Percentiles rank a stretch among this genome's conserved stretches.
These are phyloP conservation scores for Biscogniauxia mediterranea DNA, from an alignment of 2,329 filamentous ascomycete genomes.

Conservation along the genomic window DNA sequence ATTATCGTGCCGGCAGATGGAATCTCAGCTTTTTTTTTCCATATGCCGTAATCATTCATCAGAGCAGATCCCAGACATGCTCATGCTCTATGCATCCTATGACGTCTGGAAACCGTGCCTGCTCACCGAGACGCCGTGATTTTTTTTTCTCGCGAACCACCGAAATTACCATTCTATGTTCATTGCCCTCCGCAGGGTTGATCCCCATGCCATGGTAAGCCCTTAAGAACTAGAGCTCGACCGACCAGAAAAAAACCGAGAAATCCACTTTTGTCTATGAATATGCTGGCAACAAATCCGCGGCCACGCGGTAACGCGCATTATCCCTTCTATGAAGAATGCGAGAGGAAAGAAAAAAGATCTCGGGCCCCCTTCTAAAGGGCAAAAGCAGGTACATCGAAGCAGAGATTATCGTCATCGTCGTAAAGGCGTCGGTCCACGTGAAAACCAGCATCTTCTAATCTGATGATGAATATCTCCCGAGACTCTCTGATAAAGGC, in stretches of 20 bases:
- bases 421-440: conserved; percentile 30
- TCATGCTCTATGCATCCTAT: conserved; percentile 25
- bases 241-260: conserved; percentile 56
- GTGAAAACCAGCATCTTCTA: conserved; percentile 29
- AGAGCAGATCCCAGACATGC: conserved; percentile 29
- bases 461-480: conserved; percentile 28
- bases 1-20: conserved; percentile 32
- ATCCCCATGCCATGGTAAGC: conserved; percentile 25
- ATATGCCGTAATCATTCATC: conserved; percentile 28
- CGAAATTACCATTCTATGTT: conserved; percentile 37
- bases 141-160: conserved; percentile 29
- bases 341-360: conserved; percentile 26
- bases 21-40: conserved; percentile 30
- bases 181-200: conserved; percentile 31
- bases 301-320: conserved; percentile 31
- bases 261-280: conserved; percentile 67
- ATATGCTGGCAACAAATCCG: conserved; percentile 35
- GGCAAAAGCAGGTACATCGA: conserved; percentile 34
- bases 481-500: conserved; percentile 28
- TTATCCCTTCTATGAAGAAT: conserved; percentile 35
- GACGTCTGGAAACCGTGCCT: conserved; percentile 31
- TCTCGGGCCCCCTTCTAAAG: conserved; percentile 31
- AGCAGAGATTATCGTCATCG: conserved; percentile 34
- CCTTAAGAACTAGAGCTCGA: conserved; percentile 22
- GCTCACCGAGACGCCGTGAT: conserved; percentile 32